Evolutionary conservation across 306 rosid genomes (phyloP), one percentile per base, ranked within the genome.

Genomic region (Alnus glutinosa): DNA sequence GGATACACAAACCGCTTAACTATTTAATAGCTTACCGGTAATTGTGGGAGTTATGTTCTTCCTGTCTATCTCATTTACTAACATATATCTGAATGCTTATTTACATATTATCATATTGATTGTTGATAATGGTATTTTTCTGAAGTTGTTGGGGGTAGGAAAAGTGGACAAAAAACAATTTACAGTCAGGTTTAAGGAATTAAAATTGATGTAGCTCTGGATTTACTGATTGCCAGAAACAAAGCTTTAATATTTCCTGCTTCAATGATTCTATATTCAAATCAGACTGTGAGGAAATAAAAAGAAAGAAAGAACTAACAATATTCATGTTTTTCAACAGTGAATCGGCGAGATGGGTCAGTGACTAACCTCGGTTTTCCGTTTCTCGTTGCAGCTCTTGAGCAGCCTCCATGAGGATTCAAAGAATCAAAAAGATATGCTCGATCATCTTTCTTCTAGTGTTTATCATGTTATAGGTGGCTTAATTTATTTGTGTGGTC

Each of bases 341-440:
- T 70, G 58, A 74, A 39, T 30, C 54, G 32, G 54, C n/a, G 4
- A 52, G 50, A 37, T 46, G 71, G 57, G 73, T 62, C 32, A 70
- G 78, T 75, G 62, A 64, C 86, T 80, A 73, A 89, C 90, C 92
- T 80, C 28, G 28, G 28, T 23, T 23, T 23, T 23, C 28, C 28
- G 28, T 23, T 23, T 23, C 28, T 23, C 46, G 81, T 57, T 72
- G 89, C 80, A 73, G 73, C 76, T 88, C 89, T 75, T 75, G 88
- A 78, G 70, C 71, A 10, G 62, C 64, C 82, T 85, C 90, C 94
- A 83, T 90, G 69, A 23, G 55, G 70, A 50, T 70, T 63, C 34
- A 54, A 9, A 70, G n/a, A 48, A 15, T 30, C 42, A 11, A 57
- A 23, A 12, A 34, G 14, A 9, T 36, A 49, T 11, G 10, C 10